Evolutionary conservation across 2,329 filamentous ascomycete species (phyloP), one percentile per base, ranked within the genome.

Genomic region (Coniochaeta pulveracea): DNA sequence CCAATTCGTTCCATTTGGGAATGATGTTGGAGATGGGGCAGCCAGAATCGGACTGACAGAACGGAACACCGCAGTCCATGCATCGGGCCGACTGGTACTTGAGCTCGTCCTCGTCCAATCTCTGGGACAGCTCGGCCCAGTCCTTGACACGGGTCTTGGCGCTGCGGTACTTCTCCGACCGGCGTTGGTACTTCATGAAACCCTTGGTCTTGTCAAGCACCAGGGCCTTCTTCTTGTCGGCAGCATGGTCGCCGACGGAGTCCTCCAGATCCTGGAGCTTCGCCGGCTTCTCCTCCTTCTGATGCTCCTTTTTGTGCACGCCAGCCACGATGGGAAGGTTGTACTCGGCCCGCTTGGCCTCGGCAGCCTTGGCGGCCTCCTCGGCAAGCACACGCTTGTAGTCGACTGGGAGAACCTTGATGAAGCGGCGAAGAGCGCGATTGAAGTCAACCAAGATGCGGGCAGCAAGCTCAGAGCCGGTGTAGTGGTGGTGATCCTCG

Each of bases 1-100:
- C 74, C 7, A 94, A 43, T 40, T 94, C 86, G 37, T 93, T 94
- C 85, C 85, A 94, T 47, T 95, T 95, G 37, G 89, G 89, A 48
- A 96, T 96, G 52, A 96, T 93, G 63, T 96, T 96, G 46, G 80
- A 86, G 56, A 95, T 95, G 2, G 89, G 89, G 55, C 89, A 96
- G 31, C 89, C 89, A 42, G 84, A 86, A 47, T 96, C 89, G 14
- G 86, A 94, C 58, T 96, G 89, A 49, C 89, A 96, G 72, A 96
- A 96, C 2, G 89, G 89, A 40, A 96, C 88, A 74, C 89, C 89
- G 40, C 89, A 96, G 63, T 96, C 89, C 89, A 96, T 96, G 67
- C 89, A 96, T 43, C 89, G 84, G 40, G 89, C 89, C 29, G 86
- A 81, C 60, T 96, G 89, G 53, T 93, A 95, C 65, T 95, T 95